Evolutionary conservation across 2,329 filamentous ascomycete species (phyloP).

Genomic region (Shiraia bambusicola): DNA sequence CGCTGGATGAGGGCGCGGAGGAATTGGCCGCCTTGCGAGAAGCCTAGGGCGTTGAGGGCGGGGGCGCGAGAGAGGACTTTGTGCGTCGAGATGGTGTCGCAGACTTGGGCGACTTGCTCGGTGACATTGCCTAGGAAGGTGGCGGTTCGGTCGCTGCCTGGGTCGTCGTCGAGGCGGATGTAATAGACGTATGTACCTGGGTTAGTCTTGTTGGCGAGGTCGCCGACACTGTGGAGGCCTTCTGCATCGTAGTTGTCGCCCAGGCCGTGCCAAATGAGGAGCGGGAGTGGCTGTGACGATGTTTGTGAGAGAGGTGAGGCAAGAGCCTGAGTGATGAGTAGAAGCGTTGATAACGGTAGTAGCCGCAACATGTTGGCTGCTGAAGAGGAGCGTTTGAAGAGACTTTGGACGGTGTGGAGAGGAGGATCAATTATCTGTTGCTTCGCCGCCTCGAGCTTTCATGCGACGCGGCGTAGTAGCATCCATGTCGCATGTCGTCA

Average conservation of each 20-base stretch:
- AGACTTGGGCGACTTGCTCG: conserved; percentile 73
- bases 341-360: conserved; percentile 25
- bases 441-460: no score
- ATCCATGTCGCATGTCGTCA: no score
- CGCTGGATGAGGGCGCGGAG: conserved; percentile 87
- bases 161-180: conserved; percentile 68
- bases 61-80: conserved; percentile 79
- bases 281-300: conserved; percentile 60
- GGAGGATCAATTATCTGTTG: no score
- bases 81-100: conserved; percentile 71
- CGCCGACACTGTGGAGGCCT: conserved; percentile 69
- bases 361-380: conserved; percentile 21
- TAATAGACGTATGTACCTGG: conserved; percentile 84
- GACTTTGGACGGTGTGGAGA: no score
- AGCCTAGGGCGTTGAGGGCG: conserved; percentile 86
- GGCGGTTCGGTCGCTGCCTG: conserved; percentile 70
- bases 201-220: conserved; percentile 70
- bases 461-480: no score
- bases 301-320: conserved; percentile 14
- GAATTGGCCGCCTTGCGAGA: conserved; percentile 95
- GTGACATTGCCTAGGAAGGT: conserved; percentile 92
- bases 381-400: no score
- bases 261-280: conserved; percentile 93
- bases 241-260: conserved; percentile 74
- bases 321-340: conserved; percentile 18